Evolutionary conservation across 306 rosid species (phyloP), one percentile per base, ranked within the genome.

Genomic region (Mucuna pruriens): DNA sequence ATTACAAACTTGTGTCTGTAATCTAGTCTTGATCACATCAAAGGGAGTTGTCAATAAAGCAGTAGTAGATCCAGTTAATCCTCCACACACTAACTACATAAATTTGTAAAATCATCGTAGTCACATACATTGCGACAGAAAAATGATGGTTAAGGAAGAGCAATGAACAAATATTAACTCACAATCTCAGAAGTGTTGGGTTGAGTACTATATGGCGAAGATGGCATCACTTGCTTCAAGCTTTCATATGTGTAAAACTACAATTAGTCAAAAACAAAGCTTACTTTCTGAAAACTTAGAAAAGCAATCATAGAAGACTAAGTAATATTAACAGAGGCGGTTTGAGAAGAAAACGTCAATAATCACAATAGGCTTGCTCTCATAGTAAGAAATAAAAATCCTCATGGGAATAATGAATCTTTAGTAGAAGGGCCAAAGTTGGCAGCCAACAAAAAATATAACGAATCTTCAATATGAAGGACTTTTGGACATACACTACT

Each of bases 31-130:
- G 85, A 95, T 92, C 84, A 95, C 97, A 86, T 95, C 98, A 79
- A 95, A 92, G 54, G 99, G 99, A 78, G 99, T 95, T 31, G 99
- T 93, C 84, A 91, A 90, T 66, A 95, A 82, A 38, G 97, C 98
- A 75, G 99, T 98, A 78, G 97, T 93, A 23, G 98, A 89, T 80
- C 97, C 99, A 75, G 99, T 97, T 78, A 95, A 75, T 78, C 99
- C 99, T 87, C 98, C 99, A 85, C 97, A 95, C 61, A 90, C 91
- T 81, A 95, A 87, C 98, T 95, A 88, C 77, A 87, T 40, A 80
- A 82, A 77, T 20, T 71, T 54, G 81, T 10, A 76, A 73, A 81
- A 83, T 70, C 39, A 68, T 48, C 79, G 26, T 62, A 75, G 61
- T 42, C 44, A 77, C 74, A 25, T 78, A 44, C 54, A 19, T 48